A percentile compares a stretch with the other conserved stretches of the same genome.
These are phyloP conservation scores for Fusarium circinatum DNA, from an alignment of 2,329 filamentous ascomycete genomes.

Conservation along the genomic window DNA sequence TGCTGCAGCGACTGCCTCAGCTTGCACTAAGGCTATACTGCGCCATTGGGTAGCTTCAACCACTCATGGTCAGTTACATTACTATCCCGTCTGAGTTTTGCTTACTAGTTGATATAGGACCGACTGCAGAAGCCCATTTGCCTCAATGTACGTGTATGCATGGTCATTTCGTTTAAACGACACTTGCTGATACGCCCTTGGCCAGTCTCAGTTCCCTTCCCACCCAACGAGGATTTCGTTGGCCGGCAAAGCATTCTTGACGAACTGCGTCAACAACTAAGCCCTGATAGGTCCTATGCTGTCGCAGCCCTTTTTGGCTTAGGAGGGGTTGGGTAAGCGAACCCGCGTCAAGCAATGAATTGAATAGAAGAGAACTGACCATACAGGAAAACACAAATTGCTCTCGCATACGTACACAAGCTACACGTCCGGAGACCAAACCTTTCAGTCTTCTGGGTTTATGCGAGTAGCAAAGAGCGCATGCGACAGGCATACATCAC, in stretches of 20 bases:
- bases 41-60: neutral
- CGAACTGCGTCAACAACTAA: no score
- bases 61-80: neutral
- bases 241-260: neutral
- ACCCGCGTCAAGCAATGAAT: no score
- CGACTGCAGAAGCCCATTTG: no score
- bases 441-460: neutral
- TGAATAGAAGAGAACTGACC: no score
- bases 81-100: no score
- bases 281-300: accelerated
- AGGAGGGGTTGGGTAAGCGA: neutral
- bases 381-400: neutral
- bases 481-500: neutral
- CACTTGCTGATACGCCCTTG: no score
- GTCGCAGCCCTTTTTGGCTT: neutral
- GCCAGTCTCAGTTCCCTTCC: neutral
- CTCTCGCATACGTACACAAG: neutral
- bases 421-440: accelerated
- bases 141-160: no score
- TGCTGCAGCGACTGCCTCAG: neutral
- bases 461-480: neutral
- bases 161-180: no score
- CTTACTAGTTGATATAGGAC: no score
- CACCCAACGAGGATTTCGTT: neutral
- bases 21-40: neutral